Evolutionary conservation across 257 asterid genomes (phyloP).

Genomic region (Paulownia fortunei): DNA sequence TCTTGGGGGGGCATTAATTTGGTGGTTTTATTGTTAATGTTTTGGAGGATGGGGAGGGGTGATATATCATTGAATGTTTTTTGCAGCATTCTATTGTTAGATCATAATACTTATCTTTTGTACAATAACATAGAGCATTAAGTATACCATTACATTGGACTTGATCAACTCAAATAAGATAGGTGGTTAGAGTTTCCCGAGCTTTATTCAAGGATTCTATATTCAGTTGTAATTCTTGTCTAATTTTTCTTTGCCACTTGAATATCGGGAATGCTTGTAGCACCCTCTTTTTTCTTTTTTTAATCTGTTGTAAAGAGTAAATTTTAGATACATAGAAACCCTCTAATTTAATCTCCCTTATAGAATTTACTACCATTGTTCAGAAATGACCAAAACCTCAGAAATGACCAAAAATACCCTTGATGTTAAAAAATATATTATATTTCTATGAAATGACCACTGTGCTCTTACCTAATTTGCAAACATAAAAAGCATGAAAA

Average conservation of each 20-base stretch:
- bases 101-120: slow-evolving; percentile 35
- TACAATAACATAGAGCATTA: slow-evolving; percentile 41
- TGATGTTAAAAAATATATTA: too few species aligned
- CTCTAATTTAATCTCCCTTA: too few species aligned
- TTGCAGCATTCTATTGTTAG: slow-evolving; percentile 41
- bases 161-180: slow-evolving; percentile 30
- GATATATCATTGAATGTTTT: slow-evolving; percentile 26
- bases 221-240: not conserved
- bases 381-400: too few species aligned
- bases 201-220: not conserved
- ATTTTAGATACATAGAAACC: not conserved
- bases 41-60: slow-evolving; percentile 26
- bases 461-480: too few species aligned
- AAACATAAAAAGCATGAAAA: too few species aligned
- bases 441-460: too few species aligned
- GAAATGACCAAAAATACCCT: too few species aligned
- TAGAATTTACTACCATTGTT: too few species aligned
- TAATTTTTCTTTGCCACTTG: not conserved
- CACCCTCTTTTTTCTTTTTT: not conserved
- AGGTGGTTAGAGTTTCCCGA: slow-evolving; percentile 14
- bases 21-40: slow-evolving; percentile 13
- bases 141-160: slow-evolving; percentile 40
- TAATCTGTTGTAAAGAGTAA: not conserved
- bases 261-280: not conserved
- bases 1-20: slow-evolving; percentile 17